Percentiles rank a stretch among this genome's conserved stretches.
These are phyloP conservation scores for Teunomyces gatunensis DNA, from an alignment of 805 yeast genomes.

Conservation along the genomic window DNA sequence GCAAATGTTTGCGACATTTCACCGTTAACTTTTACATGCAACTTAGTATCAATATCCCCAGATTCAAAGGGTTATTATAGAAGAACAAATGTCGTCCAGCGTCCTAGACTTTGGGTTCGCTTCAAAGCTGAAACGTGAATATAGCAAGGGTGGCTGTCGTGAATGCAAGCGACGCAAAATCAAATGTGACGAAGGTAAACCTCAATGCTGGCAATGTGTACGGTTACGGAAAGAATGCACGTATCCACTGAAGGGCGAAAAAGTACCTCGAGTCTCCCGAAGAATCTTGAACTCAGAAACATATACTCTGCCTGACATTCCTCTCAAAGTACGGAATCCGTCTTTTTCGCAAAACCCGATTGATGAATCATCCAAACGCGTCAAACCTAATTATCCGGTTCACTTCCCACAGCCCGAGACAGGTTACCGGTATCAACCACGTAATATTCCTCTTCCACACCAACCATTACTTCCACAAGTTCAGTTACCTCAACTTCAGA, in stretches of 20 bases:
- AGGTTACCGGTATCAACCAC: neutral
- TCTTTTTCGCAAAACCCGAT: neutral
- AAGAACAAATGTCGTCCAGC: slow-evolving; percentile 10
- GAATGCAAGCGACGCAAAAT: slow-evolving; percentile 45
- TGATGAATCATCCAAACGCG: neutral
- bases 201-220: slow-evolving; percentile 34
- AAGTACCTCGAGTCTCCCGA: slow-evolving; percentile 30
- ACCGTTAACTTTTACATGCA: neutral
- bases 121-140: slow-evolving; percentile 16
- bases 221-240: slow-evolving; percentile 32
- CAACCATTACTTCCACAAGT: neutral
- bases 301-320: neutral
- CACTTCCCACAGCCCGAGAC: neutral
- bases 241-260: slow-evolving; percentile 37
- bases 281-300: neutral
- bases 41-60: slow-evolving; percentile 1
- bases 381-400: neutral
- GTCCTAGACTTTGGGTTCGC: slow-evolving; percentile 11
- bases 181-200: slow-evolving; percentile 38
- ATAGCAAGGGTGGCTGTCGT: slow-evolving; percentile 39
- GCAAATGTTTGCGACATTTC: neutral
- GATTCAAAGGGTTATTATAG: neutral
- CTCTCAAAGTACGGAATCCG: neutral
- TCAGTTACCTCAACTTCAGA: neutral
- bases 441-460: neutral